A percentile compares a stretch with the other conserved stretches of the same genome.
Conservation (phyloP, 257 asterid genomes). For the Haberlea rhodopensis region DNA sequence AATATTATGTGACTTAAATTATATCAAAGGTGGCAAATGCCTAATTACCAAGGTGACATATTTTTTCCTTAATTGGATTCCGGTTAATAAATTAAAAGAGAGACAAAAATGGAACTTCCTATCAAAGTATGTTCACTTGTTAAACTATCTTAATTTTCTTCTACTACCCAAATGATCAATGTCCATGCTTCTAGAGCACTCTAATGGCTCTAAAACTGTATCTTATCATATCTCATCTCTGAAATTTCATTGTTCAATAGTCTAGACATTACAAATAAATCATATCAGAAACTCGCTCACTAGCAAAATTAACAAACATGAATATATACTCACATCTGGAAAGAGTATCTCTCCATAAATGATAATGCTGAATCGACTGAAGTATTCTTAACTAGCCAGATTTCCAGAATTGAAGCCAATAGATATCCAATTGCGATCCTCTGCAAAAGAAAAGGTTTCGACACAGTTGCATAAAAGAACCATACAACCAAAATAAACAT, state of each 20-base stretch:
- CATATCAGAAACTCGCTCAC: neutral
- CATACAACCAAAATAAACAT: constrained; percentile 9
- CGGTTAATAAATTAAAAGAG: too few species aligned
- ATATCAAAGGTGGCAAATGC: too few species aligned
- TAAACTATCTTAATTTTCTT: too few species aligned
- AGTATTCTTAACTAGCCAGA: constrained; percentile 63
- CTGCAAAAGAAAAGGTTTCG: constrained; percentile 39
- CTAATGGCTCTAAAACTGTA: neutral
- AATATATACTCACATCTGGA: constrained; percentile 63
- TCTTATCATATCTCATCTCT: neutral
- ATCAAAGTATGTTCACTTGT: too few species aligned
- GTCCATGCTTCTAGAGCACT: constrained; percentile 13
- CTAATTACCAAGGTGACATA: too few species aligned
- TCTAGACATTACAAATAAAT: constrained; percentile 2
- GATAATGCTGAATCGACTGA: constrained; percentile 55
- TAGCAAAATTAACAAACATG: constrained; percentile 18
- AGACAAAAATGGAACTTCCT: too few species aligned
- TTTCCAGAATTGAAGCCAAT: constrained; percentile 68
- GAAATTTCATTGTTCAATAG: constrained; percentile 1
- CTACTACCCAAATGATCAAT: neutral
- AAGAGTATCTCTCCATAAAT: constrained; percentile 63
- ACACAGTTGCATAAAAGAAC: constrained; percentile 1
- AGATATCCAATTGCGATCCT: constrained; percentile 86
- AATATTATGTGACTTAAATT: too few species aligned
- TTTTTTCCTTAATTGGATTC: too few species aligned